Evolutionary conservation across 1,284 basidiomycete genomes (phyloP), one percentile per base, ranked within the genome.

Genomic region (Pascua sp.): DNA sequence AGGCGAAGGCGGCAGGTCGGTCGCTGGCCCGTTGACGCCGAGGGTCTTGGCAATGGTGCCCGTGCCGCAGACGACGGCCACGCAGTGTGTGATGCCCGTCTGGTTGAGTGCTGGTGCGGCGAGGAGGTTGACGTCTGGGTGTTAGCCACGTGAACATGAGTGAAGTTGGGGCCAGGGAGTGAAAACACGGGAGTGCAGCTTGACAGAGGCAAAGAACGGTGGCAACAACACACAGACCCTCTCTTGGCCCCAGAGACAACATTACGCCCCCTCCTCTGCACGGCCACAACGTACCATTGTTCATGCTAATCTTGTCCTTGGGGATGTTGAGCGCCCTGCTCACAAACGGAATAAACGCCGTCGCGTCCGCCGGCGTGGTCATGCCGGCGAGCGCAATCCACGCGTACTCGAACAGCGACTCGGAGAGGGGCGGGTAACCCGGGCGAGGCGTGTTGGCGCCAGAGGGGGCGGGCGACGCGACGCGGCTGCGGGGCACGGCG

Each of bases 371-470:
- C 1, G 61, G 54, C 5, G 60, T 64, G 13, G 57, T 61, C 49
- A 73, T 66, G 8, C 72, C 72, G 0, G 72, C 72, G 1, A 75
- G 57, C 17, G 63, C 72, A n/a, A 73, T 64, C 72, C 72, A 75
- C 51, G 64, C 67, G 46, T 66, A 67, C 17, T 51, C 53, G 60
- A 75, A 72, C 5, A 72, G 53, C 5, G 60, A 47, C 13, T 66
- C 48, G 37, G 59, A 62, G 43, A 71, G 49, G 4, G 62, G 52
- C 12, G 68, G 62, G 11, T 16, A 67, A 57, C 44, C 53, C 11
- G 45, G 37, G 15, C 48, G 55, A 5, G 51, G 64, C 49, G 53
- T 62, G 51, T 51, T 56, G 49, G 42, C 24, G 18, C 54, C 55
- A n/a, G 57, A 53, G 2, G 54, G 49, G 2, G 50, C 18, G 24